Base-by-base conservation (phyloP, 2,329 filamentous ascomycete genomes). In the Cladosporium austrohemisphaericum region DNA sequence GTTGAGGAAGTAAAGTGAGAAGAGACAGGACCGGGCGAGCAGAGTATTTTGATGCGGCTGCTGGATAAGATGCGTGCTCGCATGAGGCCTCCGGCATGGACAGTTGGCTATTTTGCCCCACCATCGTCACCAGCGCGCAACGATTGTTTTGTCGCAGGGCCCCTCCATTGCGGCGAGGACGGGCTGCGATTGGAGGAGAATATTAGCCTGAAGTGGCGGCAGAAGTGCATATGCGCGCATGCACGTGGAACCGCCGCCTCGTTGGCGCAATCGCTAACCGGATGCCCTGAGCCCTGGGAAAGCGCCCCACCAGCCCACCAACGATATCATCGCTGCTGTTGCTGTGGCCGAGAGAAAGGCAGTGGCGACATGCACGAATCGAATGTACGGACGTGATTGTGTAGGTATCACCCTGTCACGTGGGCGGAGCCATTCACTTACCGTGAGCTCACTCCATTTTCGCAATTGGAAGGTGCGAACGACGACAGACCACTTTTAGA, bases 41-140 rank as follows among this genome's bases (percentile, higher is more conserved):
- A 8, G 16, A 23, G 25, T 47, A 19, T 47, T 47, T 35, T 35
- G 33, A 37, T 29, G 43, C 43, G 26, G 32, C 41, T 47, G 25
- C 32, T 47, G 44, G 44, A 38, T 47, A 47, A 47, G 44, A 36
- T 47, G 44, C 25, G 33, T 37, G 33, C 16, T 29, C 33, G 43
- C 43, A 38, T 46, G 43, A 28, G 43, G 29, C 20, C 31, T 33
- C 22, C 14, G 31, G 43, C 41, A 32, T 33, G 29, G 36, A 45
- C 41, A 45, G 41, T 26, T 26, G 22, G 19, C 33, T 28, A 29
- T 29, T 18, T 26, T 28, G 44, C 44, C 44, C 44, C 44, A 47
- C 44, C 44, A 47, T 47, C 44, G 44, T 47, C 44, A 47, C 44
- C 44, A 36, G 16, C n/a, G 8, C 13, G 25, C 25, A 26, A 41